Conservation (phyloP, 371 early-diverging fungal species). For the Racocetra persica region DNA sequence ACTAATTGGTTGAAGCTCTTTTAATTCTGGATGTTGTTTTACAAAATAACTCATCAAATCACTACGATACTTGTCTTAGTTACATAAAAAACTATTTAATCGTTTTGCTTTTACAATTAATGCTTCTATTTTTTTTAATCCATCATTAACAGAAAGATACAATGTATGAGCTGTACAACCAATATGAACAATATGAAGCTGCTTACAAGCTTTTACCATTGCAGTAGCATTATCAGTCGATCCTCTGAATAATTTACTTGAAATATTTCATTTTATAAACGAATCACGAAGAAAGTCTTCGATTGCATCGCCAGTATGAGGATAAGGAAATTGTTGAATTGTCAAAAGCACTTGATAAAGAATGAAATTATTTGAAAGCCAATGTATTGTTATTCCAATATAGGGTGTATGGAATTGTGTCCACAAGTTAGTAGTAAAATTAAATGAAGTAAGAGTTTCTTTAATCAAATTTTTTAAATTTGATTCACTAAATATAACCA, state of each 20-base stretch:
- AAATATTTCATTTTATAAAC: not conserved
- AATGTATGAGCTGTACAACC: not conserved
- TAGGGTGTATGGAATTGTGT: conserved; percentile 14
- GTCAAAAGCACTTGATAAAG: conserved; percentile 16
- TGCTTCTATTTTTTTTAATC: not conserved
- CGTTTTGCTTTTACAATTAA: not conserved
- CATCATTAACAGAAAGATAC: conserved; percentile 11
- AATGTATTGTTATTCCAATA: conserved; percentile 17
- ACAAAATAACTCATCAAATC: too few relatives aligned
- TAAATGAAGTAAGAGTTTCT: not conserved
- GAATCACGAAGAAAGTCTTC: not conserved
- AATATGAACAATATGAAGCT: not conserved
- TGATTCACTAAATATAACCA: too few relatives aligned
- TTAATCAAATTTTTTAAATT: too few relatives aligned
- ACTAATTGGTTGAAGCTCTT: too few relatives aligned
- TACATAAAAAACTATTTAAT: conserved; percentile 3
- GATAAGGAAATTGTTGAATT: conserved; percentile 1
- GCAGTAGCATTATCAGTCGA: not conserved
- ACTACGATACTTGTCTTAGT: too few relatives aligned
- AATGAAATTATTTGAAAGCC: not conserved
- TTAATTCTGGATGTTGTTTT: too few relatives aligned
- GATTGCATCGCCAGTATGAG: not conserved
- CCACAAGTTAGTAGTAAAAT: not conserved
- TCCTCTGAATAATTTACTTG: not conserved
- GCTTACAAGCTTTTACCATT: not conserved